phyloP scores from a whole-genome alignment of 2,329 filamentous ascomycete genomes.

The Escovopsis sp. region DNA sequence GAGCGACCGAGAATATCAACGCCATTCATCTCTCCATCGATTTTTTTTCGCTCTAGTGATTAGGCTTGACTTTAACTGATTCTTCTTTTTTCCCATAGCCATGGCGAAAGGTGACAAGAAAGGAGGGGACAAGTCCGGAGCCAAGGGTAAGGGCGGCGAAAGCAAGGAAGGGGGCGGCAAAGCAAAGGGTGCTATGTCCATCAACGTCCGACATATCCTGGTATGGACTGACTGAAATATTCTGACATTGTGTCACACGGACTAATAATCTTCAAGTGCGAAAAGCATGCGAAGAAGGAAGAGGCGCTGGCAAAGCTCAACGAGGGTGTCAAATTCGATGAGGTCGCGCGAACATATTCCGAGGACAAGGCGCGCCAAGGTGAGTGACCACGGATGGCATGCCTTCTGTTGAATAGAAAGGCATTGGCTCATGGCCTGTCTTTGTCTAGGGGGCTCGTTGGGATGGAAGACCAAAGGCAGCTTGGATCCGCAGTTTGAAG shows the following conservation, averaged over 20 bases:
- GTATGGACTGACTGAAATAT: constrained; percentile 16
- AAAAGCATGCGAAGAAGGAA: constrained; percentile 66
- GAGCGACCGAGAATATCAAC: no score
- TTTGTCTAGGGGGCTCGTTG: constrained; percentile 44
- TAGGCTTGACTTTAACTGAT: no score
- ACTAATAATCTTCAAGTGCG: constrained; percentile 34
- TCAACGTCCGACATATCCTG: constrained; percentile 63
- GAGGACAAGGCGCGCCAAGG: constrained; percentile 64
- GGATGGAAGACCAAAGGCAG: constrained; percentile 60
- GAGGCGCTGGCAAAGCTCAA: constrained; percentile 56
- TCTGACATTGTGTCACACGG: no score
- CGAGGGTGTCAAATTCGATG: constrained; percentile 56
- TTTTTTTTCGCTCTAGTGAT: neutral
- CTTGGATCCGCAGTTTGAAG: constrained; percentile 55
- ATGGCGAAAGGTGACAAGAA: constrained; percentile 29
- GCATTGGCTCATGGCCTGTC: constrained; percentile 1
- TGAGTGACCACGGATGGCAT: constrained; percentile 12
- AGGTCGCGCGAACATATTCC: constrained; percentile 56
- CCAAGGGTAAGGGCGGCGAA: constrained; percentile 16
- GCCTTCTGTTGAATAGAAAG: neutral
- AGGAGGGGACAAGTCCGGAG: constrained; percentile 22
- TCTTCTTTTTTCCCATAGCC: constrained; percentile 2
- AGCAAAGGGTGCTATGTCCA: constrained; percentile 44
- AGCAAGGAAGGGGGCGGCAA: constrained; percentile 23
- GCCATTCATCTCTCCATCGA: neutral